phyloP scores from a whole-genome alignment of 2,329 filamentous ascomycete species.

The Neonectria magnoliae region DNA sequence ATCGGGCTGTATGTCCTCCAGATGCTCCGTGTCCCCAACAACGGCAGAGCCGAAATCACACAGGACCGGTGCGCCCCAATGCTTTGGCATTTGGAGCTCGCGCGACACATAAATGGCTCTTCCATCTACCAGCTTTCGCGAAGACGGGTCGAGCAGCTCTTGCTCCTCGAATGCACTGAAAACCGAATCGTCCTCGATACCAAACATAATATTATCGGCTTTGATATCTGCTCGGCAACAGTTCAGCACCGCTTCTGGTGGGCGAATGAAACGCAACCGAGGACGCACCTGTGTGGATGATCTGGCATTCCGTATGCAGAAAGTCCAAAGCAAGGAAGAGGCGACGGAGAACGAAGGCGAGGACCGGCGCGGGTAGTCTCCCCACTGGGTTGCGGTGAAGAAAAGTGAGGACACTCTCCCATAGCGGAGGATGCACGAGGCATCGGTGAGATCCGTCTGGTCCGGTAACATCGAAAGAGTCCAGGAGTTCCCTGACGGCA shows the following conservation, averaged over 20 bases:
- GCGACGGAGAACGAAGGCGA: conserved; percentile 49
- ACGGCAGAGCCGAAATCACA: conserved; percentile 62
- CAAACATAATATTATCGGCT: conserved; percentile 58
- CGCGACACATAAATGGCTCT: conserved; percentile 56
- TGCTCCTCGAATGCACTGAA: conserved; percentile 51
- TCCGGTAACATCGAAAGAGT: conserved; percentile 50
- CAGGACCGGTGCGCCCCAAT: conserved; percentile 50
- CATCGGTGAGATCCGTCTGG: conserved; percentile 50
- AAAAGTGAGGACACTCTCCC: conserved; percentile 53
- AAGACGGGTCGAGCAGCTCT: conserved; percentile 51
- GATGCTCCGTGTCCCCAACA: conserved; percentile 44
- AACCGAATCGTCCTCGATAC: conserved; percentile 51
- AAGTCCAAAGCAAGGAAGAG: conserved; percentile 57
- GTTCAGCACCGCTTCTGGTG: conserved; percentile 37
- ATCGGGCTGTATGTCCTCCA: conserved; percentile 51
- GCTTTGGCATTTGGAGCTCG: conserved; percentile 47
- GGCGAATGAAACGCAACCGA: conserved; percentile 27
- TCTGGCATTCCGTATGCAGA: conserved; percentile 56
- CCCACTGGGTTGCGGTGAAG: conserved; percentile 51
- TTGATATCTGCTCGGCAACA: conserved; percentile 54
- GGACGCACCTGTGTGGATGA: conserved; percentile 56
- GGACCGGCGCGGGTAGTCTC: conserved; percentile 47
- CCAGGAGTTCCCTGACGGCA: conserved; percentile 48
- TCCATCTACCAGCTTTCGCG: conserved; percentile 54
- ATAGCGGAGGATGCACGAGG: conserved; percentile 54